Evolutionary conservation across 352 stramenopile species (phyloP), one percentile per base, ranked within the genome.

Genomic region (Pythium utonaiense): DNA sequence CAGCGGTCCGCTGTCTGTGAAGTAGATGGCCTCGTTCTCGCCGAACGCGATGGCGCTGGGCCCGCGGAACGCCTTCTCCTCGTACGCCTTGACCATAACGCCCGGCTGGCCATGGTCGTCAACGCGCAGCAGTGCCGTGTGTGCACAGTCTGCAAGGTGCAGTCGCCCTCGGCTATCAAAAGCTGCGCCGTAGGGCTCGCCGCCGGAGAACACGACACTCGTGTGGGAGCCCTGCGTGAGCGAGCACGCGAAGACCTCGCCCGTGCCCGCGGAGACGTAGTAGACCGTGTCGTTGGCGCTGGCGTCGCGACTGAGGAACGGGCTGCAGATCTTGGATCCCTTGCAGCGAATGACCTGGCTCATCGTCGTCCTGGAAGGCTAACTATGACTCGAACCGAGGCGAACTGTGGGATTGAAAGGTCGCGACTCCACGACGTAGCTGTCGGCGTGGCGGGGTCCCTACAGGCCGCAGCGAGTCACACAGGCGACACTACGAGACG

Each of bases 21-120:
- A 96, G 67, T 88, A 94, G 47, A 95, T 71, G 12, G 78, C 73
- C 48, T 73, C 78, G 40, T 89, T 75, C 21, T 64, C 50, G 0
- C 69, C 65, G 53, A 93, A 88, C 16, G 80, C 66, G 44, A 94
- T 69, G 40, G 77, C 76, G 53, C 75, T 90, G n/a, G 83, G 85
- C 0, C 84, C 84, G 16, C 73, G 76, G 53, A 96, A 89, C 2
- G 77, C 53, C 28, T 86, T 75, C 36, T 91, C 88, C 51, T 96
- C 88, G 67, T 96, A 96, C 10, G 76, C 69, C 50, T 83, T 89
- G 53, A 94, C 87, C 69, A 95, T 80, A 57, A 91, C 74, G 36
- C 78, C 78, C 3, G 79, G 80, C 36, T 93, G 80, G 3, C 66
- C 67, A 1, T 57, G 53, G 28, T 86, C 67, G 56, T 94, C 82